These are phyloP conservation scores for Neurospora sp. DNA, from an alignment of 2,329 filamentous ascomycete species.

Conservation along the genomic window DNA sequence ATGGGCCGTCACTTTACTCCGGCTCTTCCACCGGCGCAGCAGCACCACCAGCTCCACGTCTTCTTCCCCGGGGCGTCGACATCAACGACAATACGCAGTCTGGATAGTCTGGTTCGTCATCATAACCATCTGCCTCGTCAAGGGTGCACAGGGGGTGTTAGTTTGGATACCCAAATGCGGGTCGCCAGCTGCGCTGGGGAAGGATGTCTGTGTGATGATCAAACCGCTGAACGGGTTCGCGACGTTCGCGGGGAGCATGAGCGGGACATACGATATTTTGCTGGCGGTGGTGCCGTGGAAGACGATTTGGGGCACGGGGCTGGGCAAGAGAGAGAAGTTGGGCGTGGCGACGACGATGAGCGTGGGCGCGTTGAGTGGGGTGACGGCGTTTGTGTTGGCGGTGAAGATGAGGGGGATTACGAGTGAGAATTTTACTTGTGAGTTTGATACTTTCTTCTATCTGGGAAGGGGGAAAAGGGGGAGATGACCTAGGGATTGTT, in stretches of 20 bases:
- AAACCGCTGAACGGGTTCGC: constrained; percentile 12
- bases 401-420: constrained; percentile 2
- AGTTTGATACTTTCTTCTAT: background rate
- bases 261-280: constrained; percentile 19
- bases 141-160: constrained; percentile 16
- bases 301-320: constrained; percentile 21
- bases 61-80: too few species aligned
- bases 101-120: constrained; percentile 21
- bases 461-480: too few species aligned
- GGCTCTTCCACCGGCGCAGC: constrained; percentile 20
- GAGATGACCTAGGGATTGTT: too few species aligned
- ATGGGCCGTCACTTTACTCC: constrained; percentile 26
- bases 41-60: background rate
- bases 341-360: constrained; percentile 23
- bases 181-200: background rate
- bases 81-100: background rate
- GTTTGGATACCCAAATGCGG: constrained; percentile 5
- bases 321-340: constrained; percentile 21
- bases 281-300: constrained; percentile 22
- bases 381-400: constrained; percentile 6
- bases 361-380: constrained; percentile 19
- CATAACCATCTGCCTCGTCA: constrained; percentile 19
- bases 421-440: constrained; percentile 8
- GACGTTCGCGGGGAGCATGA: constrained; percentile 12
- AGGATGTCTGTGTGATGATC: constrained; percentile 9